Base-by-base conservation (phyloP, 305 asterid genomes). In the Fraxinus baroniana region DNA sequence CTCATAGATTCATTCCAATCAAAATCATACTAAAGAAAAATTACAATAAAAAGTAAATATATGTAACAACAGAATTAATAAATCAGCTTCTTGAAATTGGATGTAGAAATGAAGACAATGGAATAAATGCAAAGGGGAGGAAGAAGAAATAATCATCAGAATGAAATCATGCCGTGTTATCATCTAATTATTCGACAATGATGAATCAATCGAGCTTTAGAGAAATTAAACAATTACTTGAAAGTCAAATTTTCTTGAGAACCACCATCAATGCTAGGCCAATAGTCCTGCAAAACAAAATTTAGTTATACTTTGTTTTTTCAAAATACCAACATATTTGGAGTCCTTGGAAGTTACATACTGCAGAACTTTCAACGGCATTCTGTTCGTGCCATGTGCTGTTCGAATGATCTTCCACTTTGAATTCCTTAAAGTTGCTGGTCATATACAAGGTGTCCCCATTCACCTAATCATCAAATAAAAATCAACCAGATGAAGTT, bases 391-490 rank as follows among this genome's bases (percentile, higher is more conserved):
- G 93, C 99, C 99, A 94, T 39, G 93, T 82, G 90, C 86, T 85
- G 83, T 81, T 86, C 83, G 90, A 84, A 80, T 87, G 85, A 83
- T 88, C 90, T 36, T 94, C 97, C 87, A 92, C 89, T 89, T 93
- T 94, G 89, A 96, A 96, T 84, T 91, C 93, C 91, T 92, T 91
- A 86, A 96, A 96, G 87, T 85, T 89, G 64, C 97, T 89, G 41
- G 94, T 94, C 95, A 93, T 93, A 84, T 85, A 96, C 60, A 89
- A 82, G 15, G 97, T 93, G 86, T 96, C 91, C 75, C 99, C 99
- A 82, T 96, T 96, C 84, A 96, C 99, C 99, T 96, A 85, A 82
- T 62, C 44, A 81, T 75, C 80, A 70, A 79, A 79, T 52, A 72
- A 76, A 76, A 77, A 77, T 41, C 76, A 33, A 26, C 52, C 49